Percentiles rank a stretch among this genome's conserved stretches.
Evolutionary conservation across 1,139 yeast species (phyloP).

Genomic region (Eremothecium sinecaudum): DNA sequence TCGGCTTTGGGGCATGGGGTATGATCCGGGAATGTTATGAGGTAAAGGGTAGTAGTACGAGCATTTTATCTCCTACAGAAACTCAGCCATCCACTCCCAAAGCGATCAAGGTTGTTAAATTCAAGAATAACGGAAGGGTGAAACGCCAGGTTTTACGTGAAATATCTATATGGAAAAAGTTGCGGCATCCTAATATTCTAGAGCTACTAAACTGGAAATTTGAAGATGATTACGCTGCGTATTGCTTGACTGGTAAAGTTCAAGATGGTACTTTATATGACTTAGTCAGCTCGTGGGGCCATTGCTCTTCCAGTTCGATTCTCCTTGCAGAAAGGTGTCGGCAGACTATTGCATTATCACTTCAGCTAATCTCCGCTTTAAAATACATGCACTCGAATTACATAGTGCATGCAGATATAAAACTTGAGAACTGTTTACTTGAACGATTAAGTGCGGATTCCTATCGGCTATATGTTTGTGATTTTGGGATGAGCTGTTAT

Average conservation of each 20-base stretch:
- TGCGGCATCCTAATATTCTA: slow-evolving; percentile 57
- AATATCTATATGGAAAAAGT: slow-evolving; percentile 60
- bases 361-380: slow-evolving; percentile 55
- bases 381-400: slow-evolving; percentile 62
- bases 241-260: slow-evolving; percentile 64
- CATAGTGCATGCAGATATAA: slow-evolving; percentile 81
- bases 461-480: slow-evolving; percentile 51
- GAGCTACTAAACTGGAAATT: slow-evolving; percentile 47
- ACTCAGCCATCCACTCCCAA: slow-evolving; percentile 35
- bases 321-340: slow-evolving; percentile 29
- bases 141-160: slow-evolving; percentile 57
- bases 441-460: slow-evolving; percentile 31
- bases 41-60: slow-evolving; percentile 3
- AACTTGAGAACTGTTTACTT: slow-evolving; percentile 73
- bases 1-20: slow-evolving; percentile 92
- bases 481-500: slow-evolving; percentile 69
- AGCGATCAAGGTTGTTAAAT: slow-evolving; percentile 72
- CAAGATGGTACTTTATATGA: slow-evolving; percentile 80
- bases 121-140: slow-evolving; percentile 36
- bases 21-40: slow-evolving; percentile 64
- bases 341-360: slow-evolving; percentile 30
- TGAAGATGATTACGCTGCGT: slow-evolving; percentile 55
- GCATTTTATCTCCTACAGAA: slow-evolving; percentile 6
- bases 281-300: slow-evolving; percentile 61
- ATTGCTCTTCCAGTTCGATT: slow-evolving; percentile 29